Evolutionary conservation across 179 eudicot species (phyloP), one percentile per base, ranked within the genome.

Genomic region (Nepenthes alata): DNA sequence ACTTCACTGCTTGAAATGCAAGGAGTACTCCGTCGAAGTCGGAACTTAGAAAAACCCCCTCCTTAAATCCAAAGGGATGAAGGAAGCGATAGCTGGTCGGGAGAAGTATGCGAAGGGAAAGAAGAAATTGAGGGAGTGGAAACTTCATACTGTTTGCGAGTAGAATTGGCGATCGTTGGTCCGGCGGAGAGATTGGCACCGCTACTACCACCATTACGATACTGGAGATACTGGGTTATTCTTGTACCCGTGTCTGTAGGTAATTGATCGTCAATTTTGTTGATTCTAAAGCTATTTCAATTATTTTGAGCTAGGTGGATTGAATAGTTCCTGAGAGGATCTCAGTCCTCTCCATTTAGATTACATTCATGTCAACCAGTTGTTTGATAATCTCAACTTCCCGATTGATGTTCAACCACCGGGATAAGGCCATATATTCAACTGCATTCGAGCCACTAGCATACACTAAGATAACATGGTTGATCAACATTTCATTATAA

Each of bases 151-250:
- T 6, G 97, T 91, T 39, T 91, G 97, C 55, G 97, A 91, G 70
- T 96, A 91, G 74, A 96, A 96, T 6, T 74, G 76, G 54, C 88
- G 96, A 63, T 96, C 97, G 97, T 59, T 91, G 97, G 96, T 88
- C 96, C n/a, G 97, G 97, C 36, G 96, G 97, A 10, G 96, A 91
- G 45, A 91, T 94, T 2, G 97, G 97, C 41, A 88, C 97, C 1
- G 96, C 97, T 34, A 91, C 97, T 0, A 96, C 97, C 25, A 91
- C 97, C 5, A 91, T 91, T 58, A 91, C 88, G 97, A 91, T 91
- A 59, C 25, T 25, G 25, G 25, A 0, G 25, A 25, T 25, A 25
- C 83, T 91, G 2, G 96, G 97, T 4, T 96, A 91, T 75, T 88
- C 97, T 65, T 91, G 97, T 59, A 91, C 97, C 7, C 80, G 97